Percentiles rank a stretch among this genome's conserved stretches.
These are phyloP conservation scores for Candida freyschussii DNA, from an alignment of 1,139 yeast species.

Conservation along the genomic window DNA sequence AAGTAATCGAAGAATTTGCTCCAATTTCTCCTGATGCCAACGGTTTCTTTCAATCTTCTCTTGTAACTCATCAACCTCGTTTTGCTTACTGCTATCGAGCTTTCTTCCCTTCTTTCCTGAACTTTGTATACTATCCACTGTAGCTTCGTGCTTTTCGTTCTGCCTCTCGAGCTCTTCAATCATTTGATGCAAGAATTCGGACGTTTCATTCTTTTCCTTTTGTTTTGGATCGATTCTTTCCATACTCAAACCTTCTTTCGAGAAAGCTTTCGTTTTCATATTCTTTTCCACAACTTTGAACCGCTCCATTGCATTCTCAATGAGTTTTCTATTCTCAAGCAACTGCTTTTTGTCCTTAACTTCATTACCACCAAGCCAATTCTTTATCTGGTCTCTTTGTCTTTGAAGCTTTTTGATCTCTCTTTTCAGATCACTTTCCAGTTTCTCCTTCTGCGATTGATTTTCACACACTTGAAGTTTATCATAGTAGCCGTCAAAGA, in stretches of 20 bases:
- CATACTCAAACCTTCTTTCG: conserved; percentile 86
- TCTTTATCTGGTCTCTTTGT: conserved; percentile 91
- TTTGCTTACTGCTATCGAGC: conserved; percentile 45
- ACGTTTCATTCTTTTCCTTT: conserved; percentile 71
- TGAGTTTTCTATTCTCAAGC: conserved; percentile 74
- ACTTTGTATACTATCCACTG: conserved; percentile 55
- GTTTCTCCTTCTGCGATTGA: conserved; percentile 87
- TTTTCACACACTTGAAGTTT: conserved; percentile 80
- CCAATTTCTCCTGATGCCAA: conserved; percentile 75
- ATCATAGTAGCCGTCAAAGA: conserved; percentile 83
- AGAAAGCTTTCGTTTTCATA: conserved; percentile 92
- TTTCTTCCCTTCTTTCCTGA: conserved; percentile 55
- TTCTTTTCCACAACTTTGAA: conserved; percentile 93
- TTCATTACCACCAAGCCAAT: conserved; percentile 90
- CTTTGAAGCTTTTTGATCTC: conserved; percentile 95
- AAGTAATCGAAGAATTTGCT: conserved; percentile 67
- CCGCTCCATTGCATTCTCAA: conserved; percentile 94
- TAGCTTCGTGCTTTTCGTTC: conserved; percentile 73
- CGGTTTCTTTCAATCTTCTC: conserved; percentile 70
- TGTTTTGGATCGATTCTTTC: conserved; percentile 74
- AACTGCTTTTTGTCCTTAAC: conserved; percentile 83
- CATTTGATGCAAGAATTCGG: conserved; percentile 65
- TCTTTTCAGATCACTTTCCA: conserved; percentile 89
- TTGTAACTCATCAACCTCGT: conserved; percentile 56
- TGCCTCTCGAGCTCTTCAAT: conserved; percentile 84